These are phyloP conservation scores for Calonectria crousiana DNA, from an alignment of 2,329 filamentous ascomycete species.

Conservation along the genomic window DNA sequence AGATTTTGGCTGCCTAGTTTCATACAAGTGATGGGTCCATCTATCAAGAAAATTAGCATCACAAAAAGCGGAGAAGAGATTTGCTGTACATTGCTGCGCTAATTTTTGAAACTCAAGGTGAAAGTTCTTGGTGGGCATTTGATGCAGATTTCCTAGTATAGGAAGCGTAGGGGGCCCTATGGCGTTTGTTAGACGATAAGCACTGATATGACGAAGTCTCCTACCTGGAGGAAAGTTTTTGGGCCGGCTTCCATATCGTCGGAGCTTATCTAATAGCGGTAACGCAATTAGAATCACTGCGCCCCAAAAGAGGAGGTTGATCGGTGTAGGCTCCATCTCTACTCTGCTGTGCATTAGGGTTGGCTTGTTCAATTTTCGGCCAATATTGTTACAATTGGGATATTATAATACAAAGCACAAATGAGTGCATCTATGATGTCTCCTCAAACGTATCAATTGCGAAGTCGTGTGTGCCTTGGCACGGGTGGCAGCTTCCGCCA, in stretches of 20 bases:
- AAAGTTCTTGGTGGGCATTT: slow-evolving; percentile 14
- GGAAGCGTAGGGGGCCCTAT: not conserved
- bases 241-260: not conserved
- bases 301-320: not conserved
- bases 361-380: not conserved
- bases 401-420: not conserved
- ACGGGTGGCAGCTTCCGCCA: not conserved
- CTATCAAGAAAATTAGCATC: not conserved
- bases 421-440: not conserved
- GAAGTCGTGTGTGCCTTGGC: not conserved
- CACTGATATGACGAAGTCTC: not conserved
- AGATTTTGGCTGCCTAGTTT: slow-evolving; percentile 1
- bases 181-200: not conserved
- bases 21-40: not conserved
- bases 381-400: not conserved
- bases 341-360: too few species aligned
- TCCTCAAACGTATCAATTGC: not conserved
- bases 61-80: rapidly evolving
- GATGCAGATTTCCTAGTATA: not conserved
- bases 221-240: slow-evolving; percentile 5
- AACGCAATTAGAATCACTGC: not conserved
- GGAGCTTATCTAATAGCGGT: not conserved
- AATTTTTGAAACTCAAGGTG: slow-evolving; percentile 10
- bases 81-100: not conserved
- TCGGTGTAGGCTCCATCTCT: not conserved